A percentile compares a stretch with the other conserved stretches of the same genome.
These are phyloP conservation scores for Polyporus arcularius DNA, from an alignment of 768 basidiomycete species.

Conservation along the genomic window DNA sequence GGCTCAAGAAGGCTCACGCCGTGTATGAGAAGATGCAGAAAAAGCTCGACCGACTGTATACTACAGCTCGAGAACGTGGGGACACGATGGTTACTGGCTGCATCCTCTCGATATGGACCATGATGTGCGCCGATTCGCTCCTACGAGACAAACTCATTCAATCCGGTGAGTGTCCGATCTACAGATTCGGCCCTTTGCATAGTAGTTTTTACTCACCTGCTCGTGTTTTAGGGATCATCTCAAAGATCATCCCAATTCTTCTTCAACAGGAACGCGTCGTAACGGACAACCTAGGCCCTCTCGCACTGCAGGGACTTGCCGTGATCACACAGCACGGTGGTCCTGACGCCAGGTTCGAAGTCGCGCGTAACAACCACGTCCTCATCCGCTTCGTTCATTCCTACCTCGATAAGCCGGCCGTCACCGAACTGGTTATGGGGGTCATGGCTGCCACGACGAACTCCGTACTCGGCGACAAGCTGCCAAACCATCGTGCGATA, in stretches of 20 bases:
- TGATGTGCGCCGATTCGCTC: conserved; percentile 59
- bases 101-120: conserved; percentile 57
- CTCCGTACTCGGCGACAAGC: conserved; percentile 28
- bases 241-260: too few species aligned
- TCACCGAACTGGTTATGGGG: conserved; percentile 50
- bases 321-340: conserved; percentile 65
- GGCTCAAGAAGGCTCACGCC: conserved; percentile 59
- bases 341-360: conserved; percentile 44
- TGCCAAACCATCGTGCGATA: conserved; percentile 32
- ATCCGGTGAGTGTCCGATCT: conserved; percentile 39
- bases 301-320: conserved; percentile 54
- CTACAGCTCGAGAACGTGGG: conserved; percentile 30
- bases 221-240: too few species aligned
- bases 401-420: conserved; percentile 46
- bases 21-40: conserved; percentile 53
- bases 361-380: conserved; percentile 43
- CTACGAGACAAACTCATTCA: conserved; percentile 57
- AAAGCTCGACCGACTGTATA: conserved; percentile 48
- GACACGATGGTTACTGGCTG: conserved; percentile 53
- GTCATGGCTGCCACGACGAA: conserved; percentile 51
- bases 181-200: neutral
- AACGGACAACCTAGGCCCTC: neutral
- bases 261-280: too few species aligned
- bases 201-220: too few species aligned
- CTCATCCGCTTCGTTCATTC: conserved; percentile 48